Base-by-base conservation (phyloP, 2,329 filamentous ascomycete species). In the Pochonia chlamydosporia region DNA sequence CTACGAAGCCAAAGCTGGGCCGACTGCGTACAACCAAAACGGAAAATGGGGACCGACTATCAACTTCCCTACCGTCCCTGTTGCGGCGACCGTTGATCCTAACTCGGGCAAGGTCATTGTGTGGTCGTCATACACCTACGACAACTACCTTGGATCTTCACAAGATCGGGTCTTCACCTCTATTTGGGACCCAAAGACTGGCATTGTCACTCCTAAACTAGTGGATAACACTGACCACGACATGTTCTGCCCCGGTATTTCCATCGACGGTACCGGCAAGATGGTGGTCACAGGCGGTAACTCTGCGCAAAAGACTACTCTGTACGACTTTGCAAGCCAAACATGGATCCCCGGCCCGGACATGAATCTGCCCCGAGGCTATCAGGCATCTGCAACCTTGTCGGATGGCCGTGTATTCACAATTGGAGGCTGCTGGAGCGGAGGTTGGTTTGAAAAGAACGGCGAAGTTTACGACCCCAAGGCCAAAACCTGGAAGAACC, bases 321-420 rank as follows among this genome's bases (percentile, higher is more conserved):
- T 78, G 30, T 78, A 73, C 58, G 57, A 73, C 52, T 65, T 66
- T 0, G 52, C 49, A 0, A 63, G 58, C 9, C 57, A 67, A 23
- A 49, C 44, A 2, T 80, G 73, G 68, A 59, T 55, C 4, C 53
- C 58, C 4, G 70, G 59, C 1, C 59, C 67, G 0, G 53, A 68
- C 43, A 74, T 80, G 73, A 46, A 43, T 3, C 63, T 75, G 18
- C 53, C 63, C 7, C 72, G 78, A 21, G 75, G 76, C 7, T 79
- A 82, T 49, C 78, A 82, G 43, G 61, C 76, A 0, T 70, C 72
- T 0, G 63, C 71, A 0, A 77, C 72, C 0, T 55, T 71, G 1
- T 75, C 76, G 0, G 69, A 79, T 49, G 79, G 79, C 4, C 64
- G 70, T 0, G 69, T 81, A 21, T 83, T 82, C 59, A 72, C 68